Percentiles rank a stretch among this genome's conserved stretches.
Conservation (phyloP, 441 rosid species). For the Omphalea diandra region DNA sequence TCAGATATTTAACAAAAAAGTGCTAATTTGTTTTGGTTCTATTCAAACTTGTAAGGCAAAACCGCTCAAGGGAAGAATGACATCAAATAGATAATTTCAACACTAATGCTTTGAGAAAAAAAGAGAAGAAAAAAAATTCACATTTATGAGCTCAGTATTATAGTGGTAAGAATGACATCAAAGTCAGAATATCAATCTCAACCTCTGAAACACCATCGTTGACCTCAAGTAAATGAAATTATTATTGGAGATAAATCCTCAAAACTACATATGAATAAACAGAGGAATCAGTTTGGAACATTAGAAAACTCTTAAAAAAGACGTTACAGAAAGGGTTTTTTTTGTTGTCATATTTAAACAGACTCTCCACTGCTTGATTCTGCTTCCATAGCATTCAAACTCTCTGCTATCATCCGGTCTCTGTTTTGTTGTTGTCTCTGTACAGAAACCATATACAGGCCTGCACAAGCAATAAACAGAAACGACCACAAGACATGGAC, state of each 20-base stretch:
- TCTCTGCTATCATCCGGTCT: slow-evolving; percentile 59
- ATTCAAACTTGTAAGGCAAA: too few relatives aligned
- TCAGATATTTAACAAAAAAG: too few relatives aligned
- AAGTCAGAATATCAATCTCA: neutral
- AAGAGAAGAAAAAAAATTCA: too few relatives aligned
- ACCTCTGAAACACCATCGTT: neutral
- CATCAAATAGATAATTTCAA: too few relatives aligned
- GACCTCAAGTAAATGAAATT: neutral
- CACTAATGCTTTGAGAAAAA: too few relatives aligned
- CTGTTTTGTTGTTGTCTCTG: slow-evolving; percentile 83
- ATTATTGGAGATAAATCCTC: neutral
- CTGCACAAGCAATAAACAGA: slow-evolving; percentile 31
- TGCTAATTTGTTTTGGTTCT: too few relatives aligned
- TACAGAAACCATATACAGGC: slow-evolving; percentile 79
- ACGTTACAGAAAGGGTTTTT: neutral
- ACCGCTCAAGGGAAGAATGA: too few relatives aligned
- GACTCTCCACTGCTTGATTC: slow-evolving; percentile 45
- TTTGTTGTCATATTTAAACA: slow-evolving; percentile 35
- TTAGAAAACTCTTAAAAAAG: slow-evolving; percentile 11
- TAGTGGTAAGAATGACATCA: neutral
- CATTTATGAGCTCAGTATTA: too few relatives aligned
- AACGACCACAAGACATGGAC: neutral
- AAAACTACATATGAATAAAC: slow-evolving; percentile 10
- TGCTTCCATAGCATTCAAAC: slow-evolving; percentile 52
- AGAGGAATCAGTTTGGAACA: neutral